phyloP scores from a whole-genome alignment of 2,329 filamentous ascomycete genomes.

The Stemphylium vesicarium region DNA sequence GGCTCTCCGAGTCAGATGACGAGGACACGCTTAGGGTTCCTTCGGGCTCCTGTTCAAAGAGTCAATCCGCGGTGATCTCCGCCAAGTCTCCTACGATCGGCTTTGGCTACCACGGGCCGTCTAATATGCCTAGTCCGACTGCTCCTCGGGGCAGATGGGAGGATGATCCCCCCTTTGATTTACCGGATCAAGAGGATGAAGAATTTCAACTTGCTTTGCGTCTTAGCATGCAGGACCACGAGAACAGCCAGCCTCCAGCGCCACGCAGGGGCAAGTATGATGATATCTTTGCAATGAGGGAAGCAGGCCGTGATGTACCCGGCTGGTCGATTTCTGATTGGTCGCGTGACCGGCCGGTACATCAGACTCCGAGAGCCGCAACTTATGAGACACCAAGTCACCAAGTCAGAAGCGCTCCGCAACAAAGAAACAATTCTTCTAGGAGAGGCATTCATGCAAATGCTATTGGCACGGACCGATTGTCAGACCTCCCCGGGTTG shows the following conservation, averaged over 20 bases:
- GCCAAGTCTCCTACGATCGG: neutral
- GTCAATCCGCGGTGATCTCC: neutral
- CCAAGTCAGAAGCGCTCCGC: neutral
- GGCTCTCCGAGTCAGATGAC: slow-evolving; percentile 21
- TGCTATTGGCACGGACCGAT: neutral
- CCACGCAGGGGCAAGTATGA: neutral
- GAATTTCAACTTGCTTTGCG: slow-evolving; percentile 16
- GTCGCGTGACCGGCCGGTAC: slow-evolving; percentile 1
- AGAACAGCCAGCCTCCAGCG: neutral
- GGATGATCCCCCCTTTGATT: neutral
- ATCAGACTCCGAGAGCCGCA: neutral
- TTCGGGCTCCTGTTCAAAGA: neutral
- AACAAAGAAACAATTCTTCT: neutral
- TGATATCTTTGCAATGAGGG: slow-evolving; percentile 6
- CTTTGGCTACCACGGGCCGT: neutral
- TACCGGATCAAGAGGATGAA: slow-evolving; percentile 7
- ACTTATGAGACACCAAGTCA: neutral
- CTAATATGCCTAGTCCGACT: neutral
- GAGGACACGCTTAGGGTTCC: neutral
- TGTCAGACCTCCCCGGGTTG: neutral
- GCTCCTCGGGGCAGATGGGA: neutral
- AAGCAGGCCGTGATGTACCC: slow-evolving; percentile 5
- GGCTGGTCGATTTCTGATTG: slow-evolving; percentile 8
- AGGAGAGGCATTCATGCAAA: slow-evolving; percentile 2
- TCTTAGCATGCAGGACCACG: slow-evolving; percentile 16